Percentiles rank a stretch among this genome's conserved stretches.
These are phyloP conservation scores for Trichomonas tenax DNA, from an alignment of 208 protist species.

Conservation along the genomic window DNA sequence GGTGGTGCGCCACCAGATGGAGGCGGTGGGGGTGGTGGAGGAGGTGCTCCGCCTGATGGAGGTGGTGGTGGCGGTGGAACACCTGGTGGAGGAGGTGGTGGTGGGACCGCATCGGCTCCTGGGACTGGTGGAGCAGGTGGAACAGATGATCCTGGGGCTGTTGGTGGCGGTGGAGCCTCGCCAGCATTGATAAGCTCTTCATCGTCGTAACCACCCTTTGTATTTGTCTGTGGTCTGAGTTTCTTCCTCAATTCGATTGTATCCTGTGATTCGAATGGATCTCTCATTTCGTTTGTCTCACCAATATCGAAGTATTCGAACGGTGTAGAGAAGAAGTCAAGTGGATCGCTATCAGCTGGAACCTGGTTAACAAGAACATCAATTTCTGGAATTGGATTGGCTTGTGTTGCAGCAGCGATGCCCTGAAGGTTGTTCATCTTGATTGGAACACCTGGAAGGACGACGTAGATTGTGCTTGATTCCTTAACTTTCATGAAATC, in stretches of 20 bases:
- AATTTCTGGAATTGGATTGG: not conserved
- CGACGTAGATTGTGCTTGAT: not conserved
- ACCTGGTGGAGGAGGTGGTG: not conserved
- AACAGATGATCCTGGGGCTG: not conserved
- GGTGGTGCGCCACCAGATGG: no score
- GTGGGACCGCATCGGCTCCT: not conserved
- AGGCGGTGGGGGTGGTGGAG: no score
- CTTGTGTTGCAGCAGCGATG: not conserved
- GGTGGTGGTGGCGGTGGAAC: not conserved
- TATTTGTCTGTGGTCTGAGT: not conserved
- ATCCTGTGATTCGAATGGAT: not conserved
- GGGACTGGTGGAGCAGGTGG: not conserved
- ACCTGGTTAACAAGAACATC: not conserved
- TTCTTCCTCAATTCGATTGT: not conserved
- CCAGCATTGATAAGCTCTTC: not conserved
- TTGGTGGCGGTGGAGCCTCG: not conserved
- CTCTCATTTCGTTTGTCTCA: not conserved
- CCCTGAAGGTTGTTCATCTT: not conserved
- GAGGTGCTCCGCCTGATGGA: not conserved
- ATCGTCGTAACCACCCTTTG: not conserved
- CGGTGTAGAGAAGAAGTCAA: not conserved
- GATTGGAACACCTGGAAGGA: not conserved
- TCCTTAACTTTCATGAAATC: not conserved
- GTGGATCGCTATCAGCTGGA: not conserved
- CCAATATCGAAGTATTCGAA: not conserved